Evolutionary conservation across 1,139 yeast genomes (phyloP).

Genomic region (Candida tetrigidarum): DNA sequence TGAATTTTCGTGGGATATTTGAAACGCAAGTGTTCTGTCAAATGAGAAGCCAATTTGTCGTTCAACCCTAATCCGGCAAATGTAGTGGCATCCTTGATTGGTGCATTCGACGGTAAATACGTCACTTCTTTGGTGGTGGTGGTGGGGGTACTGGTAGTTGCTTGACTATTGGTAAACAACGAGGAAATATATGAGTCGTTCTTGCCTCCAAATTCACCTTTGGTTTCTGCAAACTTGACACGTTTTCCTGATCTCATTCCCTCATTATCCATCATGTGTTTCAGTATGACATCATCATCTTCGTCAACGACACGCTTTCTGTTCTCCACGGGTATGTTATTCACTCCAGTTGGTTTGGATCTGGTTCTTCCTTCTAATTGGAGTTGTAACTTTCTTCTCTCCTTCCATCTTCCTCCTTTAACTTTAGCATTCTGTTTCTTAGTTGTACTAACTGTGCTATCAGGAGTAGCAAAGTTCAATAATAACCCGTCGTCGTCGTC

Average conservation of each 20-base stretch:
- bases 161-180: slow-evolving; percentile 75
- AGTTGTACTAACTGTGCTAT: slow-evolving; percentile 18
- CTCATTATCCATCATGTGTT: too few species aligned
- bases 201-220: slow-evolving; percentile 55
- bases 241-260: slow-evolving; percentile 27
- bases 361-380: slow-evolving; percentile 47
- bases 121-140: slow-evolving; percentile 22
- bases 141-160: slow-evolving; percentile 28
- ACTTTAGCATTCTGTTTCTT: slow-evolving; percentile 37
- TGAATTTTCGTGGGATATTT: slow-evolving; percentile 86
- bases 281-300: too few species aligned
- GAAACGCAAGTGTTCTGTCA: slow-evolving; percentile 62
- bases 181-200: slow-evolving; percentile 78
- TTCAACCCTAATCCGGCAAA: slow-evolving; percentile 76
- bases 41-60: slow-evolving; percentile 54
- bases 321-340: slow-evolving; percentile 33
- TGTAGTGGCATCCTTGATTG: slow-evolving; percentile 66
- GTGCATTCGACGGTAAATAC: slow-evolving; percentile 80
- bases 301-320: slow-evolving; percentile 12
- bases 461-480: slow-evolving; percentile 60
- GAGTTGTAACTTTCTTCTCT: slow-evolving; percentile 64
- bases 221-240: slow-evolving; percentile 40
- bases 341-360: slow-evolving; percentile 41
- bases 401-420: slow-evolving; percentile 81
- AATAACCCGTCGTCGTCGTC: slow-evolving; percentile 66